A percentile compares a stretch with the other conserved stretches of the same genome.
phyloP scores from a whole-genome alignment of 345 rosid species.

The Raphanus raphanistrum region DNA sequence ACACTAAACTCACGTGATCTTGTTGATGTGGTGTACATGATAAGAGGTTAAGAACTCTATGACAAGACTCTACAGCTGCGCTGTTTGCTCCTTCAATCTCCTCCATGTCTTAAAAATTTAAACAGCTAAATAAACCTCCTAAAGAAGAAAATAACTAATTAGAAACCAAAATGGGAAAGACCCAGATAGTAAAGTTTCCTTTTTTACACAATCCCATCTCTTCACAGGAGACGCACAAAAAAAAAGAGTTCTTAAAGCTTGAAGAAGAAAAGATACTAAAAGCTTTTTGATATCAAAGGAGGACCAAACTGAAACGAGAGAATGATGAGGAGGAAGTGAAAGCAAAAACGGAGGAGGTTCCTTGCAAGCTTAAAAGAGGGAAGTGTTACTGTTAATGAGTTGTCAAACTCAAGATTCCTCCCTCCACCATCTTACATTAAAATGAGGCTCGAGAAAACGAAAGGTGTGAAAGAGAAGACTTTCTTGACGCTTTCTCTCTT shows the following conservation, averaged over 20 bases:
- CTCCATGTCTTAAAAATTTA: constrained; percentile 55
- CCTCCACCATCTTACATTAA: constrained; percentile 40
- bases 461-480: constrained; percentile 83
- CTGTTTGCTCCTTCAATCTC: constrained; percentile 83
- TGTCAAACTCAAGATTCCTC: constrained; percentile 68
- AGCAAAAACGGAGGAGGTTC: constrained; percentile 44
- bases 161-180: constrained; percentile 25
- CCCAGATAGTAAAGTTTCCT: constrained; percentile 44
- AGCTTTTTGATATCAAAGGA: not conserved
- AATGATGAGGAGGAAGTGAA: constrained; percentile 17
- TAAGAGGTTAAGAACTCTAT: constrained; percentile 66
- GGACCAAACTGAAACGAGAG: constrained; percentile 8
- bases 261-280: not conserved
- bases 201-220: constrained; percentile 29
- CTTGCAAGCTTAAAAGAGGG: constrained; percentile 35
- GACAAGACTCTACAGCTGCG: constrained; percentile 82
- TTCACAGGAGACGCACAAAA: not conserved
- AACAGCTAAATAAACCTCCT: constrained; percentile 9
- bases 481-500: constrained; percentile 33
- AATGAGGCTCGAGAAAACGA: constrained; percentile 47
- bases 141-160: not conserved
- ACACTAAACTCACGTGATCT: constrained; percentile 64
- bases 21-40: constrained; percentile 51
- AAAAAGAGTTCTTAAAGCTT: constrained; percentile 7
- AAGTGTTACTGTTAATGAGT: constrained; percentile 23